Conservation (phyloP, 345 rosid genomes). For the Syzygium oleosum region DNA sequence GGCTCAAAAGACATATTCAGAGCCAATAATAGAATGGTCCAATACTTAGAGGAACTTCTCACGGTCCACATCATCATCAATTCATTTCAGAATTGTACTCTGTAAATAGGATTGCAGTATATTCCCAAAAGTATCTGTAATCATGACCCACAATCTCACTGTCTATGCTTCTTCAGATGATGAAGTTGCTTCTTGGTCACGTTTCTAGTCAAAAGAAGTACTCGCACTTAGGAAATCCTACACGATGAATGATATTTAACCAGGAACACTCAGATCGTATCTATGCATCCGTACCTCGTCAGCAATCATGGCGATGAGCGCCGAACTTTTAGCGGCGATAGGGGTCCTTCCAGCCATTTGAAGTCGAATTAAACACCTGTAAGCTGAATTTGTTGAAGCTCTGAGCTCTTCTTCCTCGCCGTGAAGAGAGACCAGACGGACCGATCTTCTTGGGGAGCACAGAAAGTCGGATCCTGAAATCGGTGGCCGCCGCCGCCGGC, state of each 20-base stretch:
- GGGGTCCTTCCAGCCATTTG: constrained; percentile 14
- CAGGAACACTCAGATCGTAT: background rate
- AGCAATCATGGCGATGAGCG: constrained; percentile 14
- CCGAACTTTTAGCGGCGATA: constrained; percentile 5
- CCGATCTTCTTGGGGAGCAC: background rate
- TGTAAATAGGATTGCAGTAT: background rate
- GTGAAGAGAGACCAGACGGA: background rate
- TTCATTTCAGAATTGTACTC: background rate
- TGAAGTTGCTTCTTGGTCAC: background rate
- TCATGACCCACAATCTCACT: background rate
- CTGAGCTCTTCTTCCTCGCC: too few species aligned
- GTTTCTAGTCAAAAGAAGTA: background rate
- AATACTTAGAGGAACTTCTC: background rate
- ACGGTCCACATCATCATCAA: background rate
- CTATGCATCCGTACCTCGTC: constrained; percentile 6
- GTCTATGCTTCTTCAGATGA: background rate
- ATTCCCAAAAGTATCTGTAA: background rate
- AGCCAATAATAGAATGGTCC: background rate
- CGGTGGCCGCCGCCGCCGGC: background rate
- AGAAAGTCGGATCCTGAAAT: background rate
- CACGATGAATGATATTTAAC: background rate
- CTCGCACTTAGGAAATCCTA: background rate
- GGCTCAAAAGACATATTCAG: background rate
- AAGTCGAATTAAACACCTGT: background rate
- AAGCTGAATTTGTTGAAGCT: too few species aligned